phyloP scores from a whole-genome alignment of 208 protist genomes.

The Willaertia magna region DNA sequence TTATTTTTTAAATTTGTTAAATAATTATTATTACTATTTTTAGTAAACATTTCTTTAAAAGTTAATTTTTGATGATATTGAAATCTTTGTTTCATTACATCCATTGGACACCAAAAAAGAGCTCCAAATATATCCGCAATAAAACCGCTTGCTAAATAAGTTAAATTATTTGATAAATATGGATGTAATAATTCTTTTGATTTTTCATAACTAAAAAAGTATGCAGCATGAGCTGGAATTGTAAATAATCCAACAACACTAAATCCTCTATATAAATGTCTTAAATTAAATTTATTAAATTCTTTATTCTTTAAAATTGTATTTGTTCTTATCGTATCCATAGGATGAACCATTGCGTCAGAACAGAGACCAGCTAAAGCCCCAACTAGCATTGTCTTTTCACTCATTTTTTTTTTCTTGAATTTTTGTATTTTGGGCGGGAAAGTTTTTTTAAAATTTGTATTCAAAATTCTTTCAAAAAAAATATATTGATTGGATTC shows the following conservation, averaged over 20 bases:
- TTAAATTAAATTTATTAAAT: neutral
- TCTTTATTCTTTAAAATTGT: neutral
- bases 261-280: conserved; percentile 20
- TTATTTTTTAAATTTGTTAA: neutral
- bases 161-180: neutral
- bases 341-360: conserved; percentile 36
- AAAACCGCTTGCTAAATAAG: conserved; percentile 16
- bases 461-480: too few relatives aligned
- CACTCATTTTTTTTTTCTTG: too few relatives aligned
- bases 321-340: conserved; percentile 35
- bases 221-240: conserved; percentile 41
- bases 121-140: conserved; percentile 34
- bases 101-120: conserved; percentile 40
- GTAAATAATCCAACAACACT: conserved; percentile 21
- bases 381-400: neutral
- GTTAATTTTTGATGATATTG: conserved; percentile 29
- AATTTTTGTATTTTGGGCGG: too few relatives aligned
- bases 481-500: too few relatives aligned
- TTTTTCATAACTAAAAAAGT: conserved; percentile 41
- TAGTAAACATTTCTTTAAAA: conserved; percentile 10
- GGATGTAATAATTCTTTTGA: conserved; percentile 23
- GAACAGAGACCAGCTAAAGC: conserved; percentile 24
- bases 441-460: too few relatives aligned
- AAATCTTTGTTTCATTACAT: conserved; percentile 42
- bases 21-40: neutral